These are phyloP conservation scores for Uncinocarpus reesii DNA, from an alignment of 2,329 filamentous ascomycete species.

Conservation along the genomic window DNA sequence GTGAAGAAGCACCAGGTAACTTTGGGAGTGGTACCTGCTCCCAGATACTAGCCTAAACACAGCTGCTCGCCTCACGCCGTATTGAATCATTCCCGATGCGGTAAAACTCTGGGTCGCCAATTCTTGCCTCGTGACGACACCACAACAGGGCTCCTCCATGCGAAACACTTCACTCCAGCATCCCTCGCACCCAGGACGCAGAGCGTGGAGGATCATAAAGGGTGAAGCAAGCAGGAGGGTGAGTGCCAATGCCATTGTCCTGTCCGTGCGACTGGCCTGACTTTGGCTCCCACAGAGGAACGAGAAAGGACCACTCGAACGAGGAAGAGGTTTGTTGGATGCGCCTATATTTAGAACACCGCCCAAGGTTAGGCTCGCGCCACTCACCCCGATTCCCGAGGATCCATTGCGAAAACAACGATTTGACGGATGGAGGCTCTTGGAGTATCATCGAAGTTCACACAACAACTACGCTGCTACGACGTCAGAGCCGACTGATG, in stretches of 20 bases:
- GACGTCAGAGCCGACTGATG: no score
- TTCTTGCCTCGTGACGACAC: background rate
- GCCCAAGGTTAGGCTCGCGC: slow-evolving; percentile 1
- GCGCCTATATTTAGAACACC: slow-evolving; percentile 6
- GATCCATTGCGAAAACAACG: background rate
- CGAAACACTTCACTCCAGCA: background rate
- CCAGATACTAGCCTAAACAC: background rate
- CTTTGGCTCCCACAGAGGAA: background rate
- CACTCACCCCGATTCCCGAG: slow-evolving; percentile 6
- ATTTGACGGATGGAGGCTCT: background rate
- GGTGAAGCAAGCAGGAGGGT: no score
- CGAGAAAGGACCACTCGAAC: no score
- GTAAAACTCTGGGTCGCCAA: background rate
- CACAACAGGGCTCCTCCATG: slow-evolving; percentile 6
- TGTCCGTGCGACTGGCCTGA: background rate
- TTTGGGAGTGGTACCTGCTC: background rate
- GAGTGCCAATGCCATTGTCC: background rate
- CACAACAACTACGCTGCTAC: no score
- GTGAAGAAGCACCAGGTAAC: no score
- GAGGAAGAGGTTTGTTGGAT: background rate
- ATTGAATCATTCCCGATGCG: background rate
- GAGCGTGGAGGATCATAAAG: background rate
- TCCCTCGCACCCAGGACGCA: background rate
- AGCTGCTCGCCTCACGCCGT: background rate
- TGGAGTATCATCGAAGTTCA: background rate